Conservation (phyloP, 495 filamentous ascomycete species). For the Penicillium lividum region DNA sequence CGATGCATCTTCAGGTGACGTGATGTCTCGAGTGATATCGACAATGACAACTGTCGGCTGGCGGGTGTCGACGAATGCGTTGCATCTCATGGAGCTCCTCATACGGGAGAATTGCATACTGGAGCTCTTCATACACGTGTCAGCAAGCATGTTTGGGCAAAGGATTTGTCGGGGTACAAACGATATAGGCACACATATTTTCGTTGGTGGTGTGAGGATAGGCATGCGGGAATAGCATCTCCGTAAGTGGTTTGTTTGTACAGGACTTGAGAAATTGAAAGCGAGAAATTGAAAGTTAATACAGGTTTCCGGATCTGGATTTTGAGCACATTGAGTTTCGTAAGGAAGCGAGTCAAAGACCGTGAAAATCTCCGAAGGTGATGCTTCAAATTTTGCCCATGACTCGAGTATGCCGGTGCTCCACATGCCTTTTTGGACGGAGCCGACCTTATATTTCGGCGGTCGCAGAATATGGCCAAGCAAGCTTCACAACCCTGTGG, state of each 20-base stretch:
- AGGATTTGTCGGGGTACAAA: not conserved
- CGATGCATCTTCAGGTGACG: not conserved
- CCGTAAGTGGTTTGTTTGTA: not conserved
- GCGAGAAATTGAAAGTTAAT: too few species aligned
- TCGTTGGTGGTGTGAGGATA: not conserved
- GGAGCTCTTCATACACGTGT: not conserved
- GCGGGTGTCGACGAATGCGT: not conserved
- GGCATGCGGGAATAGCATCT: not conserved
- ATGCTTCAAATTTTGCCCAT: not conserved
- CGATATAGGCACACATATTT: not conserved
- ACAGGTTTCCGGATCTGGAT: too few species aligned
- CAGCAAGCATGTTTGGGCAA: not conserved
- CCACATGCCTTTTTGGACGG: not conserved
- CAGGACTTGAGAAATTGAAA: not conserved
- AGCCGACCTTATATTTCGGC: not conserved
- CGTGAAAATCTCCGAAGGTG: not conserved
- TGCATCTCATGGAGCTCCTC: not conserved
- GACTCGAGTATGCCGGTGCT: not conserved
- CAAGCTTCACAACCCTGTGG: not conserved
- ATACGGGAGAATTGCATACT: too few species aligned
- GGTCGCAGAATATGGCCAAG: not conserved
- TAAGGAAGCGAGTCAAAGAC: not conserved
- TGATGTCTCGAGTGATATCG: not conserved
- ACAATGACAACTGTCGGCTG: not conserved
- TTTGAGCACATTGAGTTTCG: not conserved